Conservation (phyloP, 176 grass and related monocot species). For the Oryza officinalis region DNA sequence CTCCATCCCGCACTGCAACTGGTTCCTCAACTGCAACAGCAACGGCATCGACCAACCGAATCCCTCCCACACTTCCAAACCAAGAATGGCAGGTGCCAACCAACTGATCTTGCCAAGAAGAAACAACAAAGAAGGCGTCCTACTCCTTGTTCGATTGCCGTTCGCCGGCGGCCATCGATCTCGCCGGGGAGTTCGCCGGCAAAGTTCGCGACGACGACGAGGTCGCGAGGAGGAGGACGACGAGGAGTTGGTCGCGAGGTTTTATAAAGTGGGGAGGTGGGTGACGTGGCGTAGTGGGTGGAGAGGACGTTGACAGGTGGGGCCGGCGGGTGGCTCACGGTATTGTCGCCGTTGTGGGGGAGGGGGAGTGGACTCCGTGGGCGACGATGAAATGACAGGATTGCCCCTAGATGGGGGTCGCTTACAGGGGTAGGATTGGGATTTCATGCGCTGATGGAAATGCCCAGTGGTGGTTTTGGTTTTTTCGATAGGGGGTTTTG, state of each 20-base stretch:
- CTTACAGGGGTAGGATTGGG: background rate
- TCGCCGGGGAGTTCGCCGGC: background rate
- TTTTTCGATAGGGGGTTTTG: no score
- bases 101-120: background rate
- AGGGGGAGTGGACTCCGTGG: background rate
- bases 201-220: background rate
- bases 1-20: slow-evolving; percentile 38
- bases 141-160: background rate
- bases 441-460: background rate
- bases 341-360: background rate
- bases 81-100: slow-evolving; percentile 20
- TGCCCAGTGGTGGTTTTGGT: background rate
- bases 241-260: background rate
- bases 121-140: background rate
- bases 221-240: background rate
- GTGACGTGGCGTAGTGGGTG: slow-evolving; percentile 20
- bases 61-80: background rate
- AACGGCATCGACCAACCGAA: slow-evolving; percentile 43
- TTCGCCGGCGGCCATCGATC: slow-evolving; percentile 27
- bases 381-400: background rate
- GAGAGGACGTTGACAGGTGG: slow-evolving; percentile 39
- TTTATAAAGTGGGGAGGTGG: slow-evolving; percentile 17
- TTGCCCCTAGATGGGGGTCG: background rate
- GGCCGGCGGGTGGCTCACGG: slow-evolving; percentile 12
- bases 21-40: background rate